Percentiles rank a stretch among this genome's conserved stretches.
Evolutionary conservation across 2,329 filamentous ascomycete genomes (phyloP).

Genomic region (Pyrenophora tritici-repentis): DNA sequence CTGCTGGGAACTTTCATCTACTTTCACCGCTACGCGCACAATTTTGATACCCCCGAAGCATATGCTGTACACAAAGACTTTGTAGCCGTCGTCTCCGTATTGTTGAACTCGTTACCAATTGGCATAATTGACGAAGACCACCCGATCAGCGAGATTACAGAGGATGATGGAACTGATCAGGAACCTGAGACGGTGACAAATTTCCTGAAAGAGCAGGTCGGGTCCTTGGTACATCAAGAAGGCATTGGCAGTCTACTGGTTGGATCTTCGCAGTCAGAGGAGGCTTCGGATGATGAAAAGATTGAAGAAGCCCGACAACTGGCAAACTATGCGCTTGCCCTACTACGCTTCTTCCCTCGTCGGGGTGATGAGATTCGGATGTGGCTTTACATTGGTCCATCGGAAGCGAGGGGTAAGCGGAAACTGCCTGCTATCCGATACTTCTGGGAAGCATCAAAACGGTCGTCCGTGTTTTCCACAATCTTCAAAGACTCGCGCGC

Average conservation of each 20-base stretch:
- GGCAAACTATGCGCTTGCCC: slow-evolving; percentile 82
- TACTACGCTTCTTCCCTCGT: slow-evolving; percentile 82
- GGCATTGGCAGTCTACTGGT: slow-evolving; percentile 70
- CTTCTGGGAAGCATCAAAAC: slow-evolving; percentile 74
- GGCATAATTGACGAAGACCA: slow-evolving; percentile 58
- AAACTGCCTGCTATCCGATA: slow-evolving; percentile 73
- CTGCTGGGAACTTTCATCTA: slow-evolving; percentile 65
- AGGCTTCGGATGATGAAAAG: slow-evolving; percentile 41
- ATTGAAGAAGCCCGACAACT: slow-evolving; percentile 70
- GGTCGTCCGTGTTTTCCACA: slow-evolving; percentile 61
- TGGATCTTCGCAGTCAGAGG: slow-evolving; percentile 46
- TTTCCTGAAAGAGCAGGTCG: slow-evolving; percentile 68
- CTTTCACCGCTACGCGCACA: slow-evolving; percentile 58
- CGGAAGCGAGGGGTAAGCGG: slow-evolving; percentile 49
- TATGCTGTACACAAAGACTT: slow-evolving; percentile 58
- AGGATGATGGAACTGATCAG: slow-evolving; percentile 26
- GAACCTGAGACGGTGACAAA: slow-evolving; percentile 38
- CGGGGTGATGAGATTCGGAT: slow-evolving; percentile 89
- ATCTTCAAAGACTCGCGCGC: slow-evolving; percentile 63
- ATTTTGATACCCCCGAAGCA: slow-evolving; percentile 44
- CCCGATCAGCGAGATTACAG: slow-evolving; percentile 36
- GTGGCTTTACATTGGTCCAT: slow-evolving; percentile 83
- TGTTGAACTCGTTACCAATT: slow-evolving; percentile 62
- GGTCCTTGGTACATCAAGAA: slow-evolving; percentile 73
- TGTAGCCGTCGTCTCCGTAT: slow-evolving; percentile 59